Evolutionary conservation across 2,329 filamentous ascomycete species (phyloP).

Genomic region (Delphinella strobiligena): DNA sequence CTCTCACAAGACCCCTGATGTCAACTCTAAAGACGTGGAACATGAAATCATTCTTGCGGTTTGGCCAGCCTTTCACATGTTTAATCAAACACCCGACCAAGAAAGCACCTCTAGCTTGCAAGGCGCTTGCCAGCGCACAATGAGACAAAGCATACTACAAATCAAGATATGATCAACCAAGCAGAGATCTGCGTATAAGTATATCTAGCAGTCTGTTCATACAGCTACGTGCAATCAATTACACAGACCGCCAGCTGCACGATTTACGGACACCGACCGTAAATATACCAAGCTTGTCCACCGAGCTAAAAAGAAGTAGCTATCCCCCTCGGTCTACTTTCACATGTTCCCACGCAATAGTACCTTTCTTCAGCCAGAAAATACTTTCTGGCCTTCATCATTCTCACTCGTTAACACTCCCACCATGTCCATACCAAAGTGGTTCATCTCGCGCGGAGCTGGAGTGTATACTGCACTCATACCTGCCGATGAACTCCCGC

Average conservation of each 20-base stretch:
- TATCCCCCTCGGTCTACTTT: background rate
- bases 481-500: constrained; percentile 32
- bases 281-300: background rate
- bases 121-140: background rate
- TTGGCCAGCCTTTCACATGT: too few relatives aligned
- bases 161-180: too few relatives aligned
- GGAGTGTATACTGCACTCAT: constrained; percentile 27
- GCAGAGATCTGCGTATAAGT: background rate
- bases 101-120: too few relatives aligned
- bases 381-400: background rate
- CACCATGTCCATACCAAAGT: constrained; percentile 8
- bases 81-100: too few relatives aligned
- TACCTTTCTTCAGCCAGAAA: background rate
- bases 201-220: background rate
- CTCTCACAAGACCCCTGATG: too few relatives aligned
- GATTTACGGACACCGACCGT: background rate
- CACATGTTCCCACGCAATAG: background rate
- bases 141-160: background rate
- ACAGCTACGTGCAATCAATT: background rate
- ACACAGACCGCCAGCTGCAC: background rate
- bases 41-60: too few relatives aligned
- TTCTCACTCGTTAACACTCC: background rate
- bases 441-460: constrained; percentile 26
- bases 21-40: too few relatives aligned
- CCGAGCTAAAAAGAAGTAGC: too few relatives aligned